phyloP scores from a whole-genome alignment of 2,329 filamentous ascomycete species.

The Aspergillus caelatus region DNA sequence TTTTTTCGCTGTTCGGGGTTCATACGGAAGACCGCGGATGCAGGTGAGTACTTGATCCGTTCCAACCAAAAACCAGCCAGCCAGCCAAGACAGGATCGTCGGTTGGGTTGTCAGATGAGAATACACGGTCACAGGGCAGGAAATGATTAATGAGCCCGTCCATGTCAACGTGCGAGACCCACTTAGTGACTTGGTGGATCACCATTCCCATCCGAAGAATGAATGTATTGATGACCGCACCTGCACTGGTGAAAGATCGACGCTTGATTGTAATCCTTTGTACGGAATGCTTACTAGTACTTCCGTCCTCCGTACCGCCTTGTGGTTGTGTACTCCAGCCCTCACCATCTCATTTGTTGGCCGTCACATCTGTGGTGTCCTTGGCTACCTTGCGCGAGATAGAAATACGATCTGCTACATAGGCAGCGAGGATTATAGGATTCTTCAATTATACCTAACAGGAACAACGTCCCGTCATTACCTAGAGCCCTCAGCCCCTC shows the following conservation, averaged over 20 bases:
- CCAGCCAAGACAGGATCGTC: slow-evolving; percentile 21
- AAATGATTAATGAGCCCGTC: background rate
- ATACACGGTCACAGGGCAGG: slow-evolving; percentile 9
- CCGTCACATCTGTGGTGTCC: background rate
- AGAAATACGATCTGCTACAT: background rate
- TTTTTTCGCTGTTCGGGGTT: slow-evolving; percentile 9
- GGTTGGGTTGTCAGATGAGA: slow-evolving; percentile 24
- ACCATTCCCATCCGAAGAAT: slow-evolving; percentile 11
- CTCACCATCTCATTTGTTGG: background rate
- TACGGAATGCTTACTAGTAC: background rate
- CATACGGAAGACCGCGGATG: slow-evolving; percentile 23
- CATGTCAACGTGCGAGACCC: slow-evolving; percentile 17
- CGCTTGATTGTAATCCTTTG: slow-evolving; percentile 6
- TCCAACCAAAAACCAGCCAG: slow-evolving; percentile 1
- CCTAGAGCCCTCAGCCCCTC: background rate
- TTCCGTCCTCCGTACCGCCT: background rate
- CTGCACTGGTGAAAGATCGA: slow-evolving; percentile 11
- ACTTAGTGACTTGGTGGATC: slow-evolving; percentile 4
- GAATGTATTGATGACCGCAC: slow-evolving; percentile 4
- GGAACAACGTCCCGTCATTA: background rate
- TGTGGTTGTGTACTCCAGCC: slow-evolving; percentile 6
- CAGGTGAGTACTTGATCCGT: slow-evolving; percentile 13
- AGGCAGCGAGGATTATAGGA: background rate
- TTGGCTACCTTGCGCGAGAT: background rate
- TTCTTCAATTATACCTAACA: background rate